Evolutionary conservation across 75 land plant species (phyloP), one percentile per base, ranked within the genome.

Genomic region (Cryptomeria japonica): DNA sequence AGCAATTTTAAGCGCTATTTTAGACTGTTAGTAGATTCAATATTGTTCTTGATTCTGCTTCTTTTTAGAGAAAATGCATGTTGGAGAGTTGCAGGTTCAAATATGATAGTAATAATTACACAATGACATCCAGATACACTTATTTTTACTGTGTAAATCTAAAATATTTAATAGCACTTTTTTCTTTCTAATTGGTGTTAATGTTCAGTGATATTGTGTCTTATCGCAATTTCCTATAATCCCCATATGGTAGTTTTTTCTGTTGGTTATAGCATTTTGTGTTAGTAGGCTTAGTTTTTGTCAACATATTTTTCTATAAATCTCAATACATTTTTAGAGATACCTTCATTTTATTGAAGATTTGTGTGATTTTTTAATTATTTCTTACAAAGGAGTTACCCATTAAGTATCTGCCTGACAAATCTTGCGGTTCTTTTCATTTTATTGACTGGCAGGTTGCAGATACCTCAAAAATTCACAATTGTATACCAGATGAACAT

Each of bases 401-500:
- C 32, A 82, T 82, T 42, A 44, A 19, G 4, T 44, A 19, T 82
- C 13, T 28, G 51, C 32, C 46, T 82, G 31, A 46, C 34, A 16
- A 75, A 32, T 8, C 51, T 82, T 46, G 84, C 13, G 34, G 8
- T 85, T 85, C 15, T 85, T 34, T 58, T 85, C 25, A 13, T 31
- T 34, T 85, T 85, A 37, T 12, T 85, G 15, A 39, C 41, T 86
- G 78, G 83, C 91, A 96, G 97, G 91, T 92, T 61, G 87, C 86
- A 82, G 94, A 94, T 92, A 76, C 90, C 44, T 88, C 91, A 47
- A 96, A 94, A 86, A 94, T 94, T 86, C 98, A 96, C 56, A 97
- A 98, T 90, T 98, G 99, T 78, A 97, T 98, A 83, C 99, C 99
- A 73, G 99, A 98, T 92, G 99, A 98, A 87, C 99, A 98, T 89